Evolutionary conservation across 768 basidiomycete species (phyloP).

Genomic region (Lentinus brumalis): DNA sequence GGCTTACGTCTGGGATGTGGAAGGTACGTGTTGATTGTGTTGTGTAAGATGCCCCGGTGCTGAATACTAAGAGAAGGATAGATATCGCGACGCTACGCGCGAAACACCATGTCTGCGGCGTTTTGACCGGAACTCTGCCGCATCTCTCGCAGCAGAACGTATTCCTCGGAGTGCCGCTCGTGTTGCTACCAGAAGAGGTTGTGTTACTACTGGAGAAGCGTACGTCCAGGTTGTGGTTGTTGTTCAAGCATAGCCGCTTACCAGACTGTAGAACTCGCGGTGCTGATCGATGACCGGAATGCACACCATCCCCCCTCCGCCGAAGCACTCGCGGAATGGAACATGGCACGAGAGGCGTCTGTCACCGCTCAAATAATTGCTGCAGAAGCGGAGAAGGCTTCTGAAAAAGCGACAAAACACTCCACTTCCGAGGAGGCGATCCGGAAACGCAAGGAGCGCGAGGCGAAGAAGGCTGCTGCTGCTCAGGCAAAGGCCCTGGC

Average conservation of each 20-base stretch:
- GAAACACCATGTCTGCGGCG: slow-evolving; percentile 80
- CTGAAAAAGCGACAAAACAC: slow-evolving; percentile 38
- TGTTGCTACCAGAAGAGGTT: slow-evolving; percentile 90
- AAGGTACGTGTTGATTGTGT: slow-evolving; percentile 49
- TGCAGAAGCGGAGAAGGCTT: slow-evolving; percentile 51
- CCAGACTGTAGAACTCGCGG: slow-evolving; percentile 60
- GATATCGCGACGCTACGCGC: slow-evolving; percentile 83
- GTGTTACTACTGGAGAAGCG: slow-evolving; percentile 85
- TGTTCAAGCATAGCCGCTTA: neutral
- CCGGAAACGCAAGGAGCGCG: slow-evolving; percentile 72
- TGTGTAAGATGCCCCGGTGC: neutral
- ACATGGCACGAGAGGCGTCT: slow-evolving; percentile 46
- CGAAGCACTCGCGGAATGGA: slow-evolving; percentile 55
- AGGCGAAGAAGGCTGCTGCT: slow-evolving; percentile 42
- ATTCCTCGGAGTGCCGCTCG: slow-evolving; percentile 90
- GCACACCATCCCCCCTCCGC: slow-evolving; percentile 55
- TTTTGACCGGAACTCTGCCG: slow-evolving; percentile 88
- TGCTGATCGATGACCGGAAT: slow-evolving; percentile 70
- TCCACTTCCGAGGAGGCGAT: slow-evolving; percentile 53
- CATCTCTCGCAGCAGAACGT: slow-evolving; percentile 96
- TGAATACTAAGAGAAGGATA: slow-evolving; percentile 34
- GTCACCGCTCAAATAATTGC: slow-evolving; percentile 51
- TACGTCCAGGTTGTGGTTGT: slow-evolving; percentile 34
- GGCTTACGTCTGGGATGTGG: slow-evolving; percentile 88
- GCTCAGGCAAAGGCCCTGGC: slow-evolving; percentile 26